Evolutionary conservation across 2,329 filamentous ascomycete species (phyloP).

Genomic region (Bimuria novae-zelandiae): DNA sequence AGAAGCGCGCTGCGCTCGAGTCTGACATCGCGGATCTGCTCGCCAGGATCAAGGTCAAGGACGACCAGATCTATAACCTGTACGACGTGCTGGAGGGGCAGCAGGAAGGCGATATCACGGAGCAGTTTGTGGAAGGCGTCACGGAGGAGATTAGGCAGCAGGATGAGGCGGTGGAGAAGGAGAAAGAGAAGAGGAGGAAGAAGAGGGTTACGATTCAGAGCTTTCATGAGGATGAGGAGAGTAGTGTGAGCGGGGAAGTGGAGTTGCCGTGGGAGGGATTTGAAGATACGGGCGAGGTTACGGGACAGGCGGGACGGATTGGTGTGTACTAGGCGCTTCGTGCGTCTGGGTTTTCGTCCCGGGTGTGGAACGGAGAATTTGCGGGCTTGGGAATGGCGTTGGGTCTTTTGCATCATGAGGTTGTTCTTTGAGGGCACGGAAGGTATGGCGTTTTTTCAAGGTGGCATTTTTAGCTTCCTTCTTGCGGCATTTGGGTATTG

Average conservation of each 20-base stretch:
- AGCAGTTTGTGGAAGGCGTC: conserved; percentile 50
- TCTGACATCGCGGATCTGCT: conserved; percentile 65
- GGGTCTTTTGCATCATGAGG: no score
- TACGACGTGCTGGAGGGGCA: conserved; percentile 85
- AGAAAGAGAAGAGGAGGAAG: conserved; percentile 31
- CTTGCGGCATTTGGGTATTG: no score
- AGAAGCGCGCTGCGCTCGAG: conserved; percentile 65
- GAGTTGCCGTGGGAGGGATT: conserved; percentile 48
- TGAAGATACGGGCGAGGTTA: conserved; percentile 30
- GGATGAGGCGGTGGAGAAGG: conserved; percentile 36
- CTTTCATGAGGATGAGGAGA: conserved; percentile 35
- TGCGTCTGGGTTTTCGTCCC: no score
- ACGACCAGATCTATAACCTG: conserved; percentile 78
- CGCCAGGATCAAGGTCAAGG: conserved; percentile 70
- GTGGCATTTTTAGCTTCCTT: no score
- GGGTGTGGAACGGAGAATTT: not conserved
- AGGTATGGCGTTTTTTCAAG: not conserved
- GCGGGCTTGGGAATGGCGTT: not conserved
- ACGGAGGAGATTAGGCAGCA: conserved; percentile 49
- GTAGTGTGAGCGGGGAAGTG: conserved; percentile 33
- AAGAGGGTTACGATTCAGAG: conserved; percentile 46
- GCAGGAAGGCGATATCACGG: conserved; percentile 61
- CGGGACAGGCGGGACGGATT: conserved; percentile 15
- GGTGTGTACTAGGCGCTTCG: conserved; percentile 16
- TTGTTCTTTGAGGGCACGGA: not conserved